Evolutionary conservation across 306 rosid species (phyloP), one percentile per base, ranked within the genome.

Genomic region (Citrullus amarus): DNA sequence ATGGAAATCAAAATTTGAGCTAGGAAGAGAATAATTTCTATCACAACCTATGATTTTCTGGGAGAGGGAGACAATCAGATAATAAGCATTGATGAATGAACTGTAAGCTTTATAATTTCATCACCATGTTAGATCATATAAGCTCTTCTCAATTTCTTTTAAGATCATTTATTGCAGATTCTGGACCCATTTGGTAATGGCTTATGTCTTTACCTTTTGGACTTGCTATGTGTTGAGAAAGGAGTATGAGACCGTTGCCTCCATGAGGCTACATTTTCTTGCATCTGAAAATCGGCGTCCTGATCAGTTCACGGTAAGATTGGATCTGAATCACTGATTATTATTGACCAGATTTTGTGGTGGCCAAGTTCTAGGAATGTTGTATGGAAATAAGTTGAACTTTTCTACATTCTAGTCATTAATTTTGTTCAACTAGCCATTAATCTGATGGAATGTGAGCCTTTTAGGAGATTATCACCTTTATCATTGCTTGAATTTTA

Each of bases 131-230:
- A 13, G 36, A 14, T 71, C 59, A 48, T 71, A 15, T 14, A 72
- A 72, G 10, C 14, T 72, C 25, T 72, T 50, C 60, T 48, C 59
- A 72, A 15, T 1, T 48, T 20, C 48, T 78, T 30, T 9, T 18
- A 34, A 7, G 18, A 5, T 79, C 76, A 48, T 44, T 22, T 79
- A 69, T 85, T 86, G 85, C 93, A 95, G 99, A 88, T 95, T 95
- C 83, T 95, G 97, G 99, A 91, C 99, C 78, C 99, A 95, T 86
- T 82, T 92, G 86, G 90, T 88, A 77, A 95, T 95, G 97, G 97
- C 97, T 60, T 95, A 95, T 86, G 93, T 83, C 73, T 95, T 95
- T 87, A 92, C 99, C 75, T 87, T 91, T 78, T 95, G 97, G 97
- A 88, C 97, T 30, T 95, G 96, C 85, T 91, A 90, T 82, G 86